A percentile compares a stretch with the other conserved stretches of the same genome.
Evolutionary conservation across 2,329 filamentous ascomycete species (phyloP).

Genomic region (Claviceps sp.): DNA sequence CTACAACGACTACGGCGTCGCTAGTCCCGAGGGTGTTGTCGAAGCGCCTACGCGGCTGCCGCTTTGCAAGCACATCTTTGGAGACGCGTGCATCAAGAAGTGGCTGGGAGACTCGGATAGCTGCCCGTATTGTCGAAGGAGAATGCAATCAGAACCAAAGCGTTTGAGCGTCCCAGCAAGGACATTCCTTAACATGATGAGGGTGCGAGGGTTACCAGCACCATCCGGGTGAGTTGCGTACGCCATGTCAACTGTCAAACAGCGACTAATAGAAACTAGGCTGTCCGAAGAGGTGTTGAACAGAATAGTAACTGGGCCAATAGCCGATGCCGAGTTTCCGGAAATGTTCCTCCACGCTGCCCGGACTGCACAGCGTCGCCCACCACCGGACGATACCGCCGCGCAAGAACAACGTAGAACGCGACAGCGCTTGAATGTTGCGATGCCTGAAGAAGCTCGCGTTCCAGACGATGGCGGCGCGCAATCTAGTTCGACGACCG

Average conservation of each 20-base stretch:
- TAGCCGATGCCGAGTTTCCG: slow-evolving; percentile 8
- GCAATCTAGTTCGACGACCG: background rate
- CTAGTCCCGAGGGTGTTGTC: slow-evolving; percentile 42
- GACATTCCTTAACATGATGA: slow-evolving; percentile 19
- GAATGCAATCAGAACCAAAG: slow-evolving; percentile 37
- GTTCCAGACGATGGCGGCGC: background rate
- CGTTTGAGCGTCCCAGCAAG: slow-evolving; percentile 9
- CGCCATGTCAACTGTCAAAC: background rate
- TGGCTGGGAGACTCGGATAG: slow-evolving; percentile 51
- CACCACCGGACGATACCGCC: slow-evolving; percentile 14
- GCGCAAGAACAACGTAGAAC: slow-evolving; percentile 16
- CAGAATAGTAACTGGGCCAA: slow-evolving; percentile 7
- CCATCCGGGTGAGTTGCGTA: slow-evolving; percentile 11
- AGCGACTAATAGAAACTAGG: background rate
- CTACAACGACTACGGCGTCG: slow-evolving; percentile 46
- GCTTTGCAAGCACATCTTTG: slow-evolving; percentile 51
- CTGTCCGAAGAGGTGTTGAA: slow-evolving; percentile 11
- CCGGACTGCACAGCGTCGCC: slow-evolving; percentile 12
- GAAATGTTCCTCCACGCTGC: slow-evolving; percentile 8
- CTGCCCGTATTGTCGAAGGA: slow-evolving; percentile 51
- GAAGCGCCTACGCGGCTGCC: slow-evolving; percentile 46
- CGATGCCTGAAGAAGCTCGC: background rate
- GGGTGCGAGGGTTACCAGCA: slow-evolving; percentile 12
- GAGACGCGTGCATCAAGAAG: slow-evolving; percentile 49
- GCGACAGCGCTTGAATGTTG: slow-evolving; percentile 13